Base-by-base conservation (phyloP, 352 stramenopile genomes). In the Thalassiosira mediterranea region DNA sequence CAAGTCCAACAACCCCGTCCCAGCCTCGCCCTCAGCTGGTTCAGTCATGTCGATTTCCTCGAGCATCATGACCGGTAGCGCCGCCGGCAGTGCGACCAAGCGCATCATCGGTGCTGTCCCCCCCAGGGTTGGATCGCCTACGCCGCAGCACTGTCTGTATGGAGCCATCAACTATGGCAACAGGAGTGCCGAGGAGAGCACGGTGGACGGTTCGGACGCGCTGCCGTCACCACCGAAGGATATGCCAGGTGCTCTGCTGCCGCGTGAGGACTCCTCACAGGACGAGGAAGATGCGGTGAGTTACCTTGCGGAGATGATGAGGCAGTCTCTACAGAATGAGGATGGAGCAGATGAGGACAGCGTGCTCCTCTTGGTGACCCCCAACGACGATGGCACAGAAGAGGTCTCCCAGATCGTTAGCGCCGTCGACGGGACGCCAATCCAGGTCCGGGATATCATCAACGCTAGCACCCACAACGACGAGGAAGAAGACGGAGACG, bases 271-370 rank as follows among this genome's bases (percentile, higher is more conserved):
- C 10, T 54, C 38, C 17, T 28, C 31, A 10, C 13, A 21, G 38
- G 25, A 53, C 29, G 65, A 81, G 7, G 65, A 81, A 11, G 72
- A 81, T 53, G 59, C 60, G 1, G 53, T 81, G 4, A 81, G 72
- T 52, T 70, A 59, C 32, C 61, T 81, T 52, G 72, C 72, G 13
- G 60, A 72, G 29, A 64, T 66, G 10, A 81, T 79, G 70, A 51
- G 40, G 34, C 23, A 23, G 26, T 19, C 21, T 59, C 25, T 2
- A 10, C 10, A 38, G 7, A 31, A 31, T 2, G 34, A 65, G 8
- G n/a, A 54, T 11, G 53, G 68, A 3, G 53, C 57, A 28, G 68
- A 77, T 29, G 58, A 77, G 25, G 52, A 62, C 29, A 73, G 61
- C 44, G 17, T 76, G 17, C 54, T 72, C 26, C 47, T 80, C n/a